Evolutionary conservation across 805 yeast species (phyloP), one percentile per base, ranked within the genome.

Genomic region (Scheffersomyces stipitis): DNA sequence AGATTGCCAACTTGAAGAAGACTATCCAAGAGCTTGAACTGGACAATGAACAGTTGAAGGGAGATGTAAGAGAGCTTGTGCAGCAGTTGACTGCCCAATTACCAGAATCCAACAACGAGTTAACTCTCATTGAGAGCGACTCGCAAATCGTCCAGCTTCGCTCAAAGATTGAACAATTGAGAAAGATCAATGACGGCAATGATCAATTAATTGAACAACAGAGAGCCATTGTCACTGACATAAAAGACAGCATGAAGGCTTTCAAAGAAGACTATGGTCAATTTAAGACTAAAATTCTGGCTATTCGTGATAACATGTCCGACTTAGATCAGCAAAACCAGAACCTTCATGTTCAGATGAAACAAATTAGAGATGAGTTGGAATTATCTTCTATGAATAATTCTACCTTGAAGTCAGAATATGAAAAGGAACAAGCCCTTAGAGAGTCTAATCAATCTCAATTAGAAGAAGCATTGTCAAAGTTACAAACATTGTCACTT

Each of bases 21-120:
- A 38, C 35, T 4, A n/a, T 48, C 13, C 32, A 31, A 12, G 45
- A 42, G 5, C 37, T 44, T 29, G 36, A 46, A 31, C 4, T 18
- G 3, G 49, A 51, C 22, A 42, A 38, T 29, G 32, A 34, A 3
- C 38, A 34, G 17, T 38, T 51, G 32, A 49, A 48, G 34, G 24
- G 32, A 5, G 45, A 43, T 28, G 16, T 28, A 5, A 28, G 16
- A 15, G 31, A 28, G n/a, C 18, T 18, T 7, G 16, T 15, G 12
- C n/a, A 6, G 4, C 16, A 28, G 12, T 28, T 28, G 16, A 18
- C 12, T 5, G 12, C 18, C 12, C 6, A 28, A 28, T 28, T 28
- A 15, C 31, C 20, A 7, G 18, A 28, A 7, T 4, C 18, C n/a
- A n/a, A 30, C 23, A 10, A 8, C 17, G 26, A 15, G 4, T 30